Percentiles rank a stretch among this genome's conserved stretches.
Evolutionary conservation across 2,329 filamentous ascomycete genomes (phyloP).

Genomic region (Coccinonectria pachysandricola): DNA sequence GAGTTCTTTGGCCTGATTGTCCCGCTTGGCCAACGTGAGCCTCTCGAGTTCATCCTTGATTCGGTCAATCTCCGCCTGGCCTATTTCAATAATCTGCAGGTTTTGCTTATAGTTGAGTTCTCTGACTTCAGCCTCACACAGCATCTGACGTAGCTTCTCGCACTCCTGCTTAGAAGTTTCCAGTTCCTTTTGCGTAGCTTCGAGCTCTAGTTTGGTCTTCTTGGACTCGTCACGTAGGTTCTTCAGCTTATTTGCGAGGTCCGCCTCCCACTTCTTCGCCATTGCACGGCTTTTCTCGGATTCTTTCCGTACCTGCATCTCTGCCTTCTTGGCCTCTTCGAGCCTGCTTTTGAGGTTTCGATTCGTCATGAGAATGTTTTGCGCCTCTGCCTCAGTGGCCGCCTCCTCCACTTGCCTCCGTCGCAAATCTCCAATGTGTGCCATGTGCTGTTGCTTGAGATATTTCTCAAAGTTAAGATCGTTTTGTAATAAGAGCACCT

Average conservation of each 20-base stretch:
- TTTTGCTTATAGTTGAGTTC: slow-evolving; percentile 55
- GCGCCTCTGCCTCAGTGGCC: slow-evolving; percentile 70
- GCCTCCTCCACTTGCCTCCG: slow-evolving; percentile 66
- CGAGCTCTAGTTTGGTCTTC: slow-evolving; percentile 48
- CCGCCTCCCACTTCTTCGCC: slow-evolving; percentile 68
- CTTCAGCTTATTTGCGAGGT: slow-evolving; percentile 57
- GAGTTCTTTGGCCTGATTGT: slow-evolving; percentile 53
- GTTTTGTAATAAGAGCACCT: slow-evolving; percentile 67
- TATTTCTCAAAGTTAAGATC: slow-evolving; percentile 78
- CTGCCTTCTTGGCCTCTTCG: slow-evolving; percentile 60
- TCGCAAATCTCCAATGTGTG: slow-evolving; percentile 70
- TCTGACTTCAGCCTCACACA: slow-evolving; percentile 59
- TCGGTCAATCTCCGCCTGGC: slow-evolving; percentile 48
- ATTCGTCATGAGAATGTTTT: slow-evolving; percentile 70
- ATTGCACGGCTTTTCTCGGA: slow-evolving; percentile 61
- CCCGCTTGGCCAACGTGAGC: slow-evolving; percentile 50
- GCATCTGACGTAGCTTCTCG: slow-evolving; percentile 52
- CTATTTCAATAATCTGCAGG: slow-evolving; percentile 51
- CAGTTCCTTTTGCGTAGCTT: slow-evolving; percentile 47
- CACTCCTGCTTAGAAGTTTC: slow-evolving; percentile 48
- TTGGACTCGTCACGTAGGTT: slow-evolving; percentile 60
- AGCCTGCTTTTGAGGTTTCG: slow-evolving; percentile 62
- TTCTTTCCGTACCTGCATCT: slow-evolving; percentile 61
- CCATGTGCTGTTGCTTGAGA: slow-evolving; percentile 72
- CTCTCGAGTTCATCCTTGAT: slow-evolving; percentile 49